These are phyloP conservation scores for Xerocomellus chrysenteron DNA, from an alignment of 768 basidiomycete genomes.

Conservation along the genomic window DNA sequence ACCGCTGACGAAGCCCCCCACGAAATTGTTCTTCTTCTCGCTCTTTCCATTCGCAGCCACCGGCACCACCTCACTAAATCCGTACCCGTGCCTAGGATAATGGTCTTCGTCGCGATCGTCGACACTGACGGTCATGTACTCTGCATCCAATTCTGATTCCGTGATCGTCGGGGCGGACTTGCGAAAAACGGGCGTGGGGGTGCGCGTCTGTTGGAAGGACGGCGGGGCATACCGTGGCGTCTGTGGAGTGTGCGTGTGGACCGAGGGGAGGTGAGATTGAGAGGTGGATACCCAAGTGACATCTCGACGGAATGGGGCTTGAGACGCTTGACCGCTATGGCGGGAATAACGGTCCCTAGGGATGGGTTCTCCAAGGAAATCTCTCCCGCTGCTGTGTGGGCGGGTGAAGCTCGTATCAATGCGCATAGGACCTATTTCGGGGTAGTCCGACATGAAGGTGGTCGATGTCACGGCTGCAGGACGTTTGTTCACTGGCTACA, in stretches of 20 bases:
- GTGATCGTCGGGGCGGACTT: conserved; percentile 31
- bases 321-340: conserved; percentile 20
- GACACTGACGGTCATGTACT: conserved; percentile 35
- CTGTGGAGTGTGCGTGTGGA: conserved; percentile 30
- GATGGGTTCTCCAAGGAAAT: conserved; percentile 23
- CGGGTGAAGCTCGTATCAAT: conserved; percentile 32
- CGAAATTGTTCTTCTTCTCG: conserved; percentile 30
- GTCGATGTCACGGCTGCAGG: background rate
- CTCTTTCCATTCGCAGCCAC: conserved; percentile 25
- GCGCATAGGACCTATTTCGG: conserved; percentile 24
- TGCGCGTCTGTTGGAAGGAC: conserved; percentile 20
- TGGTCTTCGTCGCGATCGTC: conserved; percentile 22
- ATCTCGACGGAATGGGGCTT: conserved; percentile 27
- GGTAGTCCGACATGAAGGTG: conserved; percentile 26
- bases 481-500: background rate
- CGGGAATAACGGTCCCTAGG: conserved; percentile 32
- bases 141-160: conserved; percentile 33
- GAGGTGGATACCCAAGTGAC: conserved; percentile 33
- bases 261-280: conserved; percentile 27
- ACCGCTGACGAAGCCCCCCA: conserved; percentile 32
- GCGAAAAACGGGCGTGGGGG: conserved; percentile 29
- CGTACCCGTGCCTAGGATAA: conserved; percentile 21
- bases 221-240: conserved; percentile 24
- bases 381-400: conserved; percentile 28
- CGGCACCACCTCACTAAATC: conserved; percentile 24